A percentile compares a stretch with the other conserved stretches of the same genome.
Evolutionary conservation across 768 basidiomycete genomes (phyloP).

Genomic region (Cyathus striatus): DNA sequence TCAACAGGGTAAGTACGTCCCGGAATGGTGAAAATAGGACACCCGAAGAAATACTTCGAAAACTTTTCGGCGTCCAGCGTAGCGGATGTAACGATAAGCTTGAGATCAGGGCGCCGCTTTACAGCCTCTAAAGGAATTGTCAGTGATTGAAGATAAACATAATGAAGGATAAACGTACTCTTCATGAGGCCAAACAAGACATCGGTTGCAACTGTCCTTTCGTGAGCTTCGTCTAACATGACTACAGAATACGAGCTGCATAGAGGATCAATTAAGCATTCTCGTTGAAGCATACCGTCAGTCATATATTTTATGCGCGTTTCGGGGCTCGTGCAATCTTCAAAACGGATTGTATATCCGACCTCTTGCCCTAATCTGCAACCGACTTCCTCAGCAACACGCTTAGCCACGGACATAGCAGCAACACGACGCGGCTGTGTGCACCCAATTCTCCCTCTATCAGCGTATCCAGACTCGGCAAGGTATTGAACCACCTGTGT

Average conservation of each 20-base stretch:
- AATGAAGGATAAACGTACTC: slow-evolving; percentile 41
- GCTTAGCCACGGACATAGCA: slow-evolving; percentile 98
- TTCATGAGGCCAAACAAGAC: slow-evolving; percentile 95
- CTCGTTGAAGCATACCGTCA: slow-evolving; percentile 98
- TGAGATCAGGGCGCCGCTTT: slow-evolving; percentile 91
- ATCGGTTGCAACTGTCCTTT: slow-evolving; percentile 97
- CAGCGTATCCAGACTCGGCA: slow-evolving; percentile 91
- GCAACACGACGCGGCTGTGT: slow-evolving; percentile 99
- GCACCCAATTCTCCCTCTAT: slow-evolving; percentile 88
- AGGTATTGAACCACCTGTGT: slow-evolving; percentile 99
- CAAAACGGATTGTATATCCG: slow-evolving; percentile 98
- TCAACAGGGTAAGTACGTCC: slow-evolving; percentile 99
- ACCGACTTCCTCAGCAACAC: slow-evolving; percentile 97
- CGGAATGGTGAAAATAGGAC: slow-evolving; percentile 99
- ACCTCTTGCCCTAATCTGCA: slow-evolving; percentile 97
- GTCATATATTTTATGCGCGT: slow-evolving; percentile 99
- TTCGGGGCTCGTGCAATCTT: slow-evolving; percentile 98
- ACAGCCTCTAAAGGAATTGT: slow-evolving; percentile 67
- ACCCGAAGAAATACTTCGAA: slow-evolving; percentile 97
- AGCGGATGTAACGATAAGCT: slow-evolving; percentile 96
- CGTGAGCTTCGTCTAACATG: slow-evolving; percentile 99
- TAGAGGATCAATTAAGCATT: slow-evolving; percentile 93
- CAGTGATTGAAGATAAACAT: neutral
- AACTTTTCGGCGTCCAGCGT: slow-evolving; percentile 99
- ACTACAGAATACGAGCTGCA: slow-evolving; percentile 90